Conservation (phyloP, 179 eudicot genomes). For the Vitellaria paradoxa region DNA sequence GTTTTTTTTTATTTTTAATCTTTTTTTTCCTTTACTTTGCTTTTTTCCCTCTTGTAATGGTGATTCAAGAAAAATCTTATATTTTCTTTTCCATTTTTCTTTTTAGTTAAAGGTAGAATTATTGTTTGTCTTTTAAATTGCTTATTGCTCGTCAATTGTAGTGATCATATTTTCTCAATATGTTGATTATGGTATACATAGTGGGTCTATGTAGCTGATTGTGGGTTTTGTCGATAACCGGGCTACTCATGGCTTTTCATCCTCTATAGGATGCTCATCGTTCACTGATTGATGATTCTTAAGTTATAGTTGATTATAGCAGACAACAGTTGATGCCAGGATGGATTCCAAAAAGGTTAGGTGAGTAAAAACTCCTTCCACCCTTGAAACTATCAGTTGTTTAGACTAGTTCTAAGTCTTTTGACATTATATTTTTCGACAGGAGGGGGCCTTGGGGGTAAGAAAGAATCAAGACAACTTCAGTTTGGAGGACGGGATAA, state of each 20-base stretch:
- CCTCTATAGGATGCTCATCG: slow-evolving; percentile 87
- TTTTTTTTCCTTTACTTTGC: too few relatives aligned
- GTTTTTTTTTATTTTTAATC: not conserved
- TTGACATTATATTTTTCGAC: slow-evolving; percentile 15
- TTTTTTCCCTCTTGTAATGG: too few relatives aligned
- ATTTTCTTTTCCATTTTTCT: not conserved
- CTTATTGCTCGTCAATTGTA: not conserved
- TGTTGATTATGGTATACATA: not conserved
- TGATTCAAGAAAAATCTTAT: not conserved
- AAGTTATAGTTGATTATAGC: slow-evolving; percentile 87
- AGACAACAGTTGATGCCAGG: slow-evolving; percentile 96
- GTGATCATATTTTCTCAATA: not conserved
- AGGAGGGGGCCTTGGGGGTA: slow-evolving; percentile 98
- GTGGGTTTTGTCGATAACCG: not conserved
- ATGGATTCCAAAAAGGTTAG: slow-evolving; percentile 98
- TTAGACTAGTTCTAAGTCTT: slow-evolving; percentile 9
- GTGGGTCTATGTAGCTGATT: not conserved
- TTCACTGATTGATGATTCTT: slow-evolving; percentile 78
- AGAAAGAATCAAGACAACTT: slow-evolving; percentile 96
- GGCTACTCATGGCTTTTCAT: slow-evolving; percentile 8
- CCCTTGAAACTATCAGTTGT: slow-evolving; percentile 9
- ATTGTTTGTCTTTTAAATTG: not conserved
- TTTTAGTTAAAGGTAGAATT: too few relatives aligned
- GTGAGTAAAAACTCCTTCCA: slow-evolving; percentile 36
- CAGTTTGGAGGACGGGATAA: slow-evolving; percentile 99